A percentile compares a stretch with the other conserved stretches of the same genome.
Evolutionary conservation across 345 rosid species (phyloP).

Genomic region (Salix suchowensis): DNA sequence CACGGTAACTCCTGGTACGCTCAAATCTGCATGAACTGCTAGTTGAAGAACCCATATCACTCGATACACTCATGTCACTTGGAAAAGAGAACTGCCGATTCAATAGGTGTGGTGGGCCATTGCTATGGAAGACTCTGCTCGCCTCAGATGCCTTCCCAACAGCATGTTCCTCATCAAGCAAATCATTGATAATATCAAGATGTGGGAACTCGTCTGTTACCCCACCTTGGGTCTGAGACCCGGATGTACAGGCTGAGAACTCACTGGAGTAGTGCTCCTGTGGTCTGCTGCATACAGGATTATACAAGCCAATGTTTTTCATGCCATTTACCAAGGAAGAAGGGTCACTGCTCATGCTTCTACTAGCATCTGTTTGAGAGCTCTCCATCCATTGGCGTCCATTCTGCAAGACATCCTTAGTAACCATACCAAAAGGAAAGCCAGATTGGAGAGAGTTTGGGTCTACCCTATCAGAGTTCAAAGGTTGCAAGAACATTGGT

Average conservation of each 20-base stretch:
- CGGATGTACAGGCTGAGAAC: conserved; percentile 43
- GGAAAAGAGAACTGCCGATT: conserved; percentile 54
- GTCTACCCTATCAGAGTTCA: conserved; percentile 41
- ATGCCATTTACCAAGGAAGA: conserved; percentile 31
- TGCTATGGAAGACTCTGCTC: conserved; percentile 32
- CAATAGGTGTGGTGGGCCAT: conserved; percentile 43
- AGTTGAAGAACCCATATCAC: conserved; percentile 37
- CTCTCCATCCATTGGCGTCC: conserved; percentile 58
- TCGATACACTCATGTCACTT: conserved; percentile 40
- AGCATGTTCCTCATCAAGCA: conserved; percentile 77
- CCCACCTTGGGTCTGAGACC: conserved; percentile 47
- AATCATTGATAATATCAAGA: conserved; percentile 84
- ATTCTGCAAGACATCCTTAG: conserved; percentile 43
- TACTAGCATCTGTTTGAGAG: conserved; percentile 39
- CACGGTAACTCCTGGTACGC: conserved; percentile 50
- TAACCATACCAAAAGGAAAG: conserved; percentile 40
- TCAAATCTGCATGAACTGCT: conserved; percentile 51
- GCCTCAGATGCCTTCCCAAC: conserved; percentile 30
- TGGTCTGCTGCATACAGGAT: conserved; percentile 21
- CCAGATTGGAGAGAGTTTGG: conserved; percentile 42
- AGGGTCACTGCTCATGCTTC: conserved; percentile 30
- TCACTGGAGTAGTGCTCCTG: conserved; percentile 33
- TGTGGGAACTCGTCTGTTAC: conserved; percentile 83
- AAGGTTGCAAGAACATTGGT: conserved; percentile 37
- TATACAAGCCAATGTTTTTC: conserved; percentile 32